These are phyloP conservation scores for Metschnikowia sp. DNA, from an alignment of 805 yeast species.

Conservation along the genomic window DNA sequence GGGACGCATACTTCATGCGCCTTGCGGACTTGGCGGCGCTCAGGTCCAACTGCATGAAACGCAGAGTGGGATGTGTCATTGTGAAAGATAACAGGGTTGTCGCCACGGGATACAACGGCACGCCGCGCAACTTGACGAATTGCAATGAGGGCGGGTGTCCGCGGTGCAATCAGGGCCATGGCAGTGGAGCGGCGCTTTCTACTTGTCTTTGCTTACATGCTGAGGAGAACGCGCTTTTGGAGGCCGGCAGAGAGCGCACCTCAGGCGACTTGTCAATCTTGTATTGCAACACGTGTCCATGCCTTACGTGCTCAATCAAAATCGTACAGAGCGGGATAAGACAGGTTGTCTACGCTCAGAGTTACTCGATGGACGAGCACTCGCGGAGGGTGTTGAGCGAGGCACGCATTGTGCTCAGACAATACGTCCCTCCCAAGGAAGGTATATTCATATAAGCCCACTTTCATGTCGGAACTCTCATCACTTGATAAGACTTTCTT, in stretches of 20 bases:
- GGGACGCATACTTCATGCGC: slow-evolving; percentile 96
- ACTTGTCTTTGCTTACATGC: slow-evolving; percentile 96
- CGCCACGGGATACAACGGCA: slow-evolving; percentile 97
- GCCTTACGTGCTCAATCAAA: slow-evolving; percentile 92
- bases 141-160: slow-evolving; percentile 96
- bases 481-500: too few relatives aligned
- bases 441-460: slow-evolving; percentile 30
- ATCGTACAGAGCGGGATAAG: slow-evolving; percentile 88
- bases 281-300: slow-evolving; percentile 97
- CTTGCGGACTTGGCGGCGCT: slow-evolving; percentile 90
- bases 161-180: slow-evolving; percentile 74
- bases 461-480: too few relatives aligned
- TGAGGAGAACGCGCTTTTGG: slow-evolving; percentile 92
- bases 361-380: slow-evolving; percentile 86
- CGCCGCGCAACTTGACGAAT: slow-evolving; percentile 82
- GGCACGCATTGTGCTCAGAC: slow-evolving; percentile 70
- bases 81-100: slow-evolving; percentile 82
- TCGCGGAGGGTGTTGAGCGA: slow-evolving; percentile 67
- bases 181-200: slow-evolving; percentile 60
- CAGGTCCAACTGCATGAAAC: slow-evolving; percentile 93
- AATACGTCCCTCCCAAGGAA: slow-evolving; percentile 39
- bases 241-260: slow-evolving; percentile 87
- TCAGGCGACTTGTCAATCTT: slow-evolving; percentile 55
- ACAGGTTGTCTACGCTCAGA: slow-evolving; percentile 90
- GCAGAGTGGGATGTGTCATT: slow-evolving; percentile 95